phyloP scores from a whole-genome alignment of 108 stramenopile genomes.

The Nannochloropsis gaditana region DNA sequence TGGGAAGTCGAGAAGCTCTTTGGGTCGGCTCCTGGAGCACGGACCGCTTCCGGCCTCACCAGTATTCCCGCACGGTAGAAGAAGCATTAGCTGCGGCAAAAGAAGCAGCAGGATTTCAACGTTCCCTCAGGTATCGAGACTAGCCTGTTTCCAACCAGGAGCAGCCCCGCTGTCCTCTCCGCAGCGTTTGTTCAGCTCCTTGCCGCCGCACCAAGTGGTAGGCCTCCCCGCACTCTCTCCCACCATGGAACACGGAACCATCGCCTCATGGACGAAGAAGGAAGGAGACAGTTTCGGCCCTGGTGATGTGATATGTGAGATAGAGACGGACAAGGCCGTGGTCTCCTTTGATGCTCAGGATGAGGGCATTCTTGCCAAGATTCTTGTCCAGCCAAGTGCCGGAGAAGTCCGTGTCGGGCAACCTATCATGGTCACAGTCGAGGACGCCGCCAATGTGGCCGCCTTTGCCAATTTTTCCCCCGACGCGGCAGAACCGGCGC shows the following conservation, averaged over 20 bases:
- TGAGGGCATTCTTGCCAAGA: constrained; percentile 58
- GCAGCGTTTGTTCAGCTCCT: background rate
- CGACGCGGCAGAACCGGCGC: constrained; percentile 48
- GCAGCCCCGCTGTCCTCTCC: background rate
- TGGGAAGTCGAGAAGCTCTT: too few relatives aligned
- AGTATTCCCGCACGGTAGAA: too few relatives aligned
- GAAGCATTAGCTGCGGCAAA: background rate
- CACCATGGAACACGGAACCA: constrained; percentile 75
- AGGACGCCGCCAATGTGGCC: constrained; percentile 65
- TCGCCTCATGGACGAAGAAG: constrained; percentile 76
- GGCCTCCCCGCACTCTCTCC: constrained; percentile 93
- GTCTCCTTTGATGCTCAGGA: constrained; percentile 93
- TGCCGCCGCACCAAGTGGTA: constrained; percentile 53
- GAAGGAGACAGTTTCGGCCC: constrained; percentile 76
- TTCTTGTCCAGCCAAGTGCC: constrained; percentile 32
- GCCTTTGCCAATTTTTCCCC: constrained; percentile 75
- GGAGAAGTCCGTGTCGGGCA: constrained; percentile 74
- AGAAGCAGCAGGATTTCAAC: background rate
- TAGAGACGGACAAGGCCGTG: constrained; percentile 97
- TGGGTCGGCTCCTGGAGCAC: too few relatives aligned
- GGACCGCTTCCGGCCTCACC: too few relatives aligned
- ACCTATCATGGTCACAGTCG: constrained; percentile 84
- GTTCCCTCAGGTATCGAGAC: too few relatives aligned
- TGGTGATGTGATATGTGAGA: constrained; percentile 84
- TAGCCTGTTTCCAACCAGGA: background rate